These are phyloP conservation scores for Vaccinium darrowii DNA, from an alignment of 148 eudicot species.

Conservation along the genomic window DNA sequence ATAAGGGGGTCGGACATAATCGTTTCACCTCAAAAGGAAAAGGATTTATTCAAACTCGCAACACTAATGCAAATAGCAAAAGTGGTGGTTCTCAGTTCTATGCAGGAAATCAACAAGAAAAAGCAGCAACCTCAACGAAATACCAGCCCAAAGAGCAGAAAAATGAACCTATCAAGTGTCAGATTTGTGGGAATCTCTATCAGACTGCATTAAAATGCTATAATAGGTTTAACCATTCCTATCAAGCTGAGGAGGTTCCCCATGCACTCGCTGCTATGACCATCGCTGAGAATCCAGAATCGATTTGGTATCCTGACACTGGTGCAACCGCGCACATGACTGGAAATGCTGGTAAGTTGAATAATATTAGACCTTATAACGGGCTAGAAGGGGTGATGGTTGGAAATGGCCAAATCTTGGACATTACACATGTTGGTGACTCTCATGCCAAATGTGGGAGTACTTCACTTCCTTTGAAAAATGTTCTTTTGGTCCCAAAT, in stretches of 20 bases:
- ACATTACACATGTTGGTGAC: constrained; percentile 4
- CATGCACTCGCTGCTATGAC: not conserved
- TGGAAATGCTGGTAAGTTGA: constrained; percentile 3
- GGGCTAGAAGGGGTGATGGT: not conserved
- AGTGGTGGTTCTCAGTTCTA: not conserved
- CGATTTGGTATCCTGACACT: no score
- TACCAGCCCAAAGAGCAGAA: not conserved
- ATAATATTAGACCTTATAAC: not conserved
- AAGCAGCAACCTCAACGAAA: not conserved
- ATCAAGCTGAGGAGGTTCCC: not conserved
- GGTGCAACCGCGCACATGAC: no score
- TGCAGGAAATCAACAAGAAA: not conserved
- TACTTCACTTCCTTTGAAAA: not conserved
- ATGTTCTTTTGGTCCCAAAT: not conserved
- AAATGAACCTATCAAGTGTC: not conserved
- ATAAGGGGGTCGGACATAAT: not conserved
- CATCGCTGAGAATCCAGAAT: not conserved
- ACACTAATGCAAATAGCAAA: not conserved
- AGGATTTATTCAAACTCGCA: no score
- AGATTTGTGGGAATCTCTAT: not conserved
- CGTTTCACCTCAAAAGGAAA: not conserved
- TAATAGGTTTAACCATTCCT: not conserved
- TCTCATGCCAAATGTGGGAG: not conserved
- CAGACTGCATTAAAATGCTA: not conserved
- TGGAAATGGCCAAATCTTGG: constrained; percentile 7